Conservation (phyloP, 352 stramenopile genomes). For the Aphanomyces astaci region DNA sequence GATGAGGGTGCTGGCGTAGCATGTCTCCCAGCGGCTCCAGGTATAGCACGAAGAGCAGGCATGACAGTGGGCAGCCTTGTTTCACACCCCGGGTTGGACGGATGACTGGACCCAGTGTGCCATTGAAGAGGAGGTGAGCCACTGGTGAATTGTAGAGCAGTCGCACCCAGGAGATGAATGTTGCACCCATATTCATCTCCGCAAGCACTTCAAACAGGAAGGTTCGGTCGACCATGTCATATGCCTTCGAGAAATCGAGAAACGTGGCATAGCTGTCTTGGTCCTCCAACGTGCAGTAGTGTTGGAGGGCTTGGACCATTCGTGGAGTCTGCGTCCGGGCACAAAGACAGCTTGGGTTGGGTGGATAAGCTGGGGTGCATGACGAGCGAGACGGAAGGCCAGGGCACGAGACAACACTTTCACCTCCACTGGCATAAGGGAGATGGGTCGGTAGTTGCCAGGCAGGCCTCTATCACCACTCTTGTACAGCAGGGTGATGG, state of each 20-base stretch:
- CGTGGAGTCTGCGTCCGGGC: constrained; percentile 19
- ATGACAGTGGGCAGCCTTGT: constrained; percentile 27
- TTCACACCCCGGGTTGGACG: constrained; percentile 25
- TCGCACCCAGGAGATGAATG: constrained; percentile 19
- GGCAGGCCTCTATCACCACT: constrained; percentile 10
- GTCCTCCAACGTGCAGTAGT: constrained; percentile 5
- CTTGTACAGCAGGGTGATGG: constrained; percentile 26
- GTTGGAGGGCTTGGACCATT: constrained; percentile 24
- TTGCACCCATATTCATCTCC: constrained; percentile 17
- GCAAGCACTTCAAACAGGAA: constrained; percentile 25
- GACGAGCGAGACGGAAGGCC: neutral
- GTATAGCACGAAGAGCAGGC: constrained; percentile 24
- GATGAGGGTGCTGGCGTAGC: neutral
- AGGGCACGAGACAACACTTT: neutral
- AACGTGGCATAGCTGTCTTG: constrained; percentile 21
- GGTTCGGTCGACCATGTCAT: constrained; percentile 25
- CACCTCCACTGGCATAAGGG: too few relatives aligned
- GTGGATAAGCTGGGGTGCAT: constrained; percentile 13
- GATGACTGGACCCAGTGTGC: neutral
- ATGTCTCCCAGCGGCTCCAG: constrained; percentile 27
- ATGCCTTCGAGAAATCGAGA: constrained; percentile 29
- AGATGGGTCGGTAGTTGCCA: constrained; percentile 27
- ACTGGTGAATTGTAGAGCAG: constrained; percentile 15
- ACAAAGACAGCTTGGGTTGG: constrained; percentile 26
- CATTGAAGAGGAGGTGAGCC: constrained; percentile 5